These are phyloP conservation scores for Cladosporium halotolerans DNA, from an alignment of 2,329 filamentous ascomycete species.

Conservation along the genomic window DNA sequence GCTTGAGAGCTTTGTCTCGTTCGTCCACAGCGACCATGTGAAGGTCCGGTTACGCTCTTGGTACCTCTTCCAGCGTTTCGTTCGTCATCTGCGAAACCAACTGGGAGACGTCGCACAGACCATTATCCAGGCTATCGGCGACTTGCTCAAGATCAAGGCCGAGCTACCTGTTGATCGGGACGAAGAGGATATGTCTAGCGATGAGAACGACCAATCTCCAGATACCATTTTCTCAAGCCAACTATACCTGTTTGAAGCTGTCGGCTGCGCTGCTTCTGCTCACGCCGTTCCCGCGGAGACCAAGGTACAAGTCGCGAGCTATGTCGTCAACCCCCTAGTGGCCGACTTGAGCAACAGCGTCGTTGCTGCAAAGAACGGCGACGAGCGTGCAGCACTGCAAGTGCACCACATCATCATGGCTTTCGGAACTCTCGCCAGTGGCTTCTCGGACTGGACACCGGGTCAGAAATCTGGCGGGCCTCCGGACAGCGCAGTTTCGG, in stretches of 20 bases:
- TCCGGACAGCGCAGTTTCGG: conserved; percentile 63
- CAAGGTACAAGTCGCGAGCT: conserved; percentile 78
- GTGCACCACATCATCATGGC: conserved; percentile 97
- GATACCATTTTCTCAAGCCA: conserved; percentile 88
- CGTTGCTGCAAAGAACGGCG: conserved; percentile 66
- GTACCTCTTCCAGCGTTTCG: conserved; percentile 92
- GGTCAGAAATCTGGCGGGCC: conserved; percentile 47
- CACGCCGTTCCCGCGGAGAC: conserved; percentile 70
- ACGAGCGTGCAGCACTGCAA: conserved; percentile 76
- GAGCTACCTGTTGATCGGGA: conserved; percentile 72
- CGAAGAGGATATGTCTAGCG: conserved; percentile 91
- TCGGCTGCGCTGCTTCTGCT: conserved; percentile 86
- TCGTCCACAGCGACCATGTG: conserved; percentile 81
- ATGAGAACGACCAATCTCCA: conserved; percentile 83
- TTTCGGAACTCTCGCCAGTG: conserved; percentile 81
- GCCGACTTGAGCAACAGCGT: conserved; percentile 80
- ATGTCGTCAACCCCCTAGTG: conserved; percentile 85
- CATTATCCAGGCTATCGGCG: conserved; percentile 81
- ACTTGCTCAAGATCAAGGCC: conserved; percentile 84
- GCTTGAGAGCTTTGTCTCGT: conserved; percentile 81
- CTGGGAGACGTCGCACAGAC: conserved; percentile 86
- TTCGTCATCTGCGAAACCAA: conserved; percentile 77
- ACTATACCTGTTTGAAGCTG: conserved; percentile 87
- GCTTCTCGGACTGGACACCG: conserved; percentile 84
- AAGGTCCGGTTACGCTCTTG: conserved; percentile 87